phyloP scores from a whole-genome alignment of 305 asterid genomes.

The Nicotiana rustica region DNA sequence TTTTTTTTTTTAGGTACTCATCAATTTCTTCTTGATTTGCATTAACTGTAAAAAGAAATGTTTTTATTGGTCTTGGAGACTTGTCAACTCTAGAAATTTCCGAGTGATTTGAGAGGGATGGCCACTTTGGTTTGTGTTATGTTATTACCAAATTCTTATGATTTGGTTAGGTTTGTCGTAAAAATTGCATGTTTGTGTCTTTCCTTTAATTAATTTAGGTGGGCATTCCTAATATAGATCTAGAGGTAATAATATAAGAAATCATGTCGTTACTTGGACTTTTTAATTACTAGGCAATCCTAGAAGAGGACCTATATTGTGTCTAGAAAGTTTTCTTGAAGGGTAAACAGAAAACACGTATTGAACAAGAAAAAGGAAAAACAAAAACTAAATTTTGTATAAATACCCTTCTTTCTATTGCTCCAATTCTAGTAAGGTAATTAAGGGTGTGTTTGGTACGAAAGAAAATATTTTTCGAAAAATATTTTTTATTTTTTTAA shows the following conservation, averaged over 20 bases:
- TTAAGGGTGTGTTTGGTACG: too few species aligned
- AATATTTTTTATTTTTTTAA: too few species aligned
- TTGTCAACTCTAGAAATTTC: background rate
- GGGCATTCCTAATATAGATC: background rate
- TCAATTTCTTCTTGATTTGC: background rate
- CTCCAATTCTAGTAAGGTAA: too few species aligned
- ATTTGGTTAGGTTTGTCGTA: slow-evolving; percentile 42
- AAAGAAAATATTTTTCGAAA: too few species aligned
- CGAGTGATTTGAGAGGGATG: background rate
- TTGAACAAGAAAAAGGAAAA: too few species aligned
- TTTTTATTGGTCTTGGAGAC: background rate
- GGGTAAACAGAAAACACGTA: too few species aligned
- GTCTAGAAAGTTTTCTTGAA: too few species aligned
- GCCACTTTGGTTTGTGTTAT: background rate
- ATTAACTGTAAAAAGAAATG: background rate
- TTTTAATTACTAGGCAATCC: background rate
- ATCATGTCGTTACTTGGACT: background rate
- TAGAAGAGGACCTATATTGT: background rate
- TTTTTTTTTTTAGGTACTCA: background rate
- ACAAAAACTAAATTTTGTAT: too few species aligned
- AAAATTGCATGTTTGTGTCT: slow-evolving; percentile 25
- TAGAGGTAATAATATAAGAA: background rate
- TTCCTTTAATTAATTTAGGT: slow-evolving; percentile 15
- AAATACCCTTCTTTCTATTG: too few species aligned
- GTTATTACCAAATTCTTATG: slow-evolving; percentile 32